Percentiles rank a stretch among this genome's conserved stretches.
These are phyloP conservation scores for Sclerotinia trifoliorum DNA, from an alignment of 2,329 filamentous ascomycete genomes.

Conservation along the genomic window DNA sequence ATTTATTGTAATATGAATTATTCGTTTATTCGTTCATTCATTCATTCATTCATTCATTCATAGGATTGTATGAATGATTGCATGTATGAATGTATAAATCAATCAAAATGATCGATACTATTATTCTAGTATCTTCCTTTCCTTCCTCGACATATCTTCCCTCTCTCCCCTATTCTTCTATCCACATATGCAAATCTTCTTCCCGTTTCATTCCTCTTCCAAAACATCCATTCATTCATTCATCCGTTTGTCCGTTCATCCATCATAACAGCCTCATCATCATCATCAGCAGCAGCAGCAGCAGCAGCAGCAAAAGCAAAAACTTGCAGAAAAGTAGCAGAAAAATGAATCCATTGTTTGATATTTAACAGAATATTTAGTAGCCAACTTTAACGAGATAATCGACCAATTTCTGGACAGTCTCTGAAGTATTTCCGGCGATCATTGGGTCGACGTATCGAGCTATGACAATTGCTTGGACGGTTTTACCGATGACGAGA, in stretches of 20 bases:
- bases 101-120: conserved; percentile 12
- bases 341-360: conserved; percentile 12
- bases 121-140: conserved; percentile 16
- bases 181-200: not conserved
- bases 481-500: conserved; percentile 80
- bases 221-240: not conserved
- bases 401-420: conserved; percentile 80
- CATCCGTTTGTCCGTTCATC: too few relatives aligned
- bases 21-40: too few relatives aligned
- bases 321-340: not conserved
- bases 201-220: not conserved
- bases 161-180: not conserved
- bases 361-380: conserved; percentile 47
- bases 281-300: not conserved
- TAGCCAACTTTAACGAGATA: conserved; percentile 74
- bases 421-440: conserved; percentile 73
- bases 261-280: not conserved
- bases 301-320: not conserved
- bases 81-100: too few relatives aligned
- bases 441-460: conserved; percentile 76
- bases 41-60: not conserved
- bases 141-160: not conserved
- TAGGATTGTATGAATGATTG: too few relatives aligned
- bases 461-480: conserved; percentile 81
- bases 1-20: too few relatives aligned